phyloP scores from a whole-genome alignment of 352 stramenopile genomes.

The Thalassiosira ordinaria region DNA sequence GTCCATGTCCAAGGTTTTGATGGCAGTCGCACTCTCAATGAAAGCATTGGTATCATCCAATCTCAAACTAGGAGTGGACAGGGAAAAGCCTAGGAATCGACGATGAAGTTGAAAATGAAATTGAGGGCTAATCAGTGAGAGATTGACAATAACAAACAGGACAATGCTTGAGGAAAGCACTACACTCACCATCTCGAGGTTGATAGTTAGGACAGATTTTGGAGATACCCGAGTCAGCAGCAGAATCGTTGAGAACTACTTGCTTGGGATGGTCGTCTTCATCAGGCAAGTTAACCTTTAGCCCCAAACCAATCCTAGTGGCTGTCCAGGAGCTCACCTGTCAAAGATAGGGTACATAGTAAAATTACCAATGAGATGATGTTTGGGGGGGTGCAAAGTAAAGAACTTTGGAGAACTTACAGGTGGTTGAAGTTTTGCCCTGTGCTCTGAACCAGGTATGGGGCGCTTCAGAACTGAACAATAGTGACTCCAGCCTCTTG shows the following conservation, averaged over 20 bases:
- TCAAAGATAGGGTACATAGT: too few species aligned
- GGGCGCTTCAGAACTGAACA: constrained; percentile 74
- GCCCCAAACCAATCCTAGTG: constrained; percentile 76
- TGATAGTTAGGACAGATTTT: constrained; percentile 52
- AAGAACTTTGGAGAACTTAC: too few species aligned
- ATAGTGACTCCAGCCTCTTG: constrained; percentile 80
- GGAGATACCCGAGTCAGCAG: constrained; percentile 5
- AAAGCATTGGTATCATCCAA: constrained; percentile 76
- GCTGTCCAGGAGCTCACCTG: constrained; percentile 67
- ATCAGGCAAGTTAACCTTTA: constrained; percentile 52
- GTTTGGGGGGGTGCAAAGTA: too few species aligned
- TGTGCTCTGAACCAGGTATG: constrained; percentile 69
- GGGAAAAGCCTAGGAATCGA: too few species aligned
- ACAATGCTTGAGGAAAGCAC: too few species aligned
- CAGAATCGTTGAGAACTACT: neutral
- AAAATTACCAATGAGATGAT: too few species aligned
- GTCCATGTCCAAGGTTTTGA: constrained; percentile 51
- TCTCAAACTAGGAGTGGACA: constrained; percentile 63
- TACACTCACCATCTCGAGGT: constrained; percentile 25
- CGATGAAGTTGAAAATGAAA: too few species aligned
- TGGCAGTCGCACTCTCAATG: constrained; percentile 69
- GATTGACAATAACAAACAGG: too few species aligned
- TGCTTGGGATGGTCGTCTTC: constrained; percentile 3
- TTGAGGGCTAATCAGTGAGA: too few species aligned
- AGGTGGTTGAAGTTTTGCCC: constrained; percentile 77